A percentile compares a stretch with the other conserved stretches of the same genome.
These are phyloP conservation scores for Thecaphora thlaspeos DNA, from an alignment of 1,284 basidiomycete genomes.

Conservation along the genomic window DNA sequence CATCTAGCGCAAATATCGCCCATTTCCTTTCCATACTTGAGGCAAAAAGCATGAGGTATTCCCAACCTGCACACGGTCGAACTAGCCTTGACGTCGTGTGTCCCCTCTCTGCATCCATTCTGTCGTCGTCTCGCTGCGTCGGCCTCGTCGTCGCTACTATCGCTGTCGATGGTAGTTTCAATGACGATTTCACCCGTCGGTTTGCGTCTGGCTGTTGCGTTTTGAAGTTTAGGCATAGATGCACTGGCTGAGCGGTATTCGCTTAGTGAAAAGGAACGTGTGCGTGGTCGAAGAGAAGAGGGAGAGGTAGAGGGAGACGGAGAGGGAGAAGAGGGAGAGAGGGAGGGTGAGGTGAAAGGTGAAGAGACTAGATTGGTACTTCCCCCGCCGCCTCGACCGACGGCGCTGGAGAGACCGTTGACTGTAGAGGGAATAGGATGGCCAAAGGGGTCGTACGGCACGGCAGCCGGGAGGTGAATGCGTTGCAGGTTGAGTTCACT, in stretches of 20 bases:
- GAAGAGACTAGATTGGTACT: background rate
- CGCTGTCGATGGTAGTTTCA: conserved; percentile 13
- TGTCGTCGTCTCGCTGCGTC: conserved; percentile 8
- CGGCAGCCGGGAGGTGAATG: conserved; percentile 12
- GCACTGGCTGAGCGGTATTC: conserved; percentile 17
- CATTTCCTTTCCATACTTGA: no score
- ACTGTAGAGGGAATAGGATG: no score
- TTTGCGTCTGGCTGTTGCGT: conserved; percentile 22
- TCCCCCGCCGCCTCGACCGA: no score
- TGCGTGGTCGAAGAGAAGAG: conserved; percentile 5
- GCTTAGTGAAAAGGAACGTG: conserved; percentile 22
- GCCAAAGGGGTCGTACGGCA: no score
- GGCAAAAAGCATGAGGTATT: conserved; percentile 45
- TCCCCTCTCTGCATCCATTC: no score
- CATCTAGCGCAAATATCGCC: no score
- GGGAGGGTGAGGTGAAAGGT: background rate
- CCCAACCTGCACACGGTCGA: conserved; percentile 36
- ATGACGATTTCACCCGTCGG: conserved; percentile 36
- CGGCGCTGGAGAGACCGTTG: no score
- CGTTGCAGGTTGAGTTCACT: conserved; percentile 12
- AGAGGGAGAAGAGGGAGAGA: background rate
- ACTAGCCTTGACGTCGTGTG: conserved; percentile 9
- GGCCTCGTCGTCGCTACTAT: background rate
- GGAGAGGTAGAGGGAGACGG: no score
- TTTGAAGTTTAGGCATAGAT: conserved; percentile 10